A percentile compares a stretch with the other conserved stretches of the same genome.
phyloP scores from a whole-genome alignment of 2,329 filamentous ascomycete species.

The Phoma herbarum region DNA sequence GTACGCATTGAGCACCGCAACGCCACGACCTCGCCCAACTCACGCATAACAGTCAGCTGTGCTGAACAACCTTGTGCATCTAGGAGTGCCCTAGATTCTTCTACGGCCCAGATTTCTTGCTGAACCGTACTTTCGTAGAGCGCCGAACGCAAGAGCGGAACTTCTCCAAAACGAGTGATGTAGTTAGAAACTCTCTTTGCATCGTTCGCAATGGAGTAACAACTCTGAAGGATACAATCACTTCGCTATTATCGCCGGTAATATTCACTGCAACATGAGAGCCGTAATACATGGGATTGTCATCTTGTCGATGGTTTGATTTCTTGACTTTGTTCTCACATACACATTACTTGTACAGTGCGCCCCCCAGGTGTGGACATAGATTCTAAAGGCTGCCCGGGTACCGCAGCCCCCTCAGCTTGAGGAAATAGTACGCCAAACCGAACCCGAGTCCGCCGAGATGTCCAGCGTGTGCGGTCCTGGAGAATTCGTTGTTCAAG shows the following conservation, averaged over 20 bases:
- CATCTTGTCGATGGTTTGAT: background rate
- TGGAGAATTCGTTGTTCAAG: constrained; percentile 40
- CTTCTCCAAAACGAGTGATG: background rate
- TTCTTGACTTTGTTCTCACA: background rate
- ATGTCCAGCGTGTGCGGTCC: constrained; percentile 56
- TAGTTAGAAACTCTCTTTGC: background rate
- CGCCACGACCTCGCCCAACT: background rate
- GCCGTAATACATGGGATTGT: background rate
- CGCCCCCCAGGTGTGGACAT: background rate
- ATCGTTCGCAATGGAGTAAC: background rate
- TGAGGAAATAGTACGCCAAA: constrained; percentile 38
- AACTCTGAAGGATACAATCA: background rate
- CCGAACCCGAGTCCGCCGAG: constrained; percentile 56
- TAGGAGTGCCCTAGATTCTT: background rate
- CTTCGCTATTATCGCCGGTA: background rate
- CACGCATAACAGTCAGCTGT: background rate
- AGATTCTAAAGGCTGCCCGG: constrained; percentile 14
- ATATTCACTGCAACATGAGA: background rate
- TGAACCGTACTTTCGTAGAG: no score
- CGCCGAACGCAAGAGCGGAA: background rate
- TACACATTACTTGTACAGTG: constrained; percentile 8
- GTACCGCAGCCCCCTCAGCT: constrained; percentile 6
- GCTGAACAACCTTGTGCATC: background rate
- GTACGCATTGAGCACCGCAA: background rate
- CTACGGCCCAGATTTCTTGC: background rate